Conservation (phyloP, 2,329 filamentous ascomycete genomes). For the Colletotrichum salicis region DNA sequence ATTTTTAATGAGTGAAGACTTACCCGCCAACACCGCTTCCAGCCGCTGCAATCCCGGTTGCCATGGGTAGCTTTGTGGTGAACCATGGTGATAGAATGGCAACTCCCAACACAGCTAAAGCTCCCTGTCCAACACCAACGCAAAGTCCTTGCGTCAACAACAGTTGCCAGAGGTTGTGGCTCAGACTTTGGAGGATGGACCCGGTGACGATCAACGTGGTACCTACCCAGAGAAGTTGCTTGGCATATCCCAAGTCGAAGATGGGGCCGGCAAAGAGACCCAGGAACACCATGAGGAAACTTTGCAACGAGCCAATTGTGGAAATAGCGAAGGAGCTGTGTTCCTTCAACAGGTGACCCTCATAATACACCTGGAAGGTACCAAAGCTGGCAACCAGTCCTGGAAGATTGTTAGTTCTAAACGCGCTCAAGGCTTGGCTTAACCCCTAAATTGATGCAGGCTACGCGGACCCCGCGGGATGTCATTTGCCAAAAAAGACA, state of each 20-base stretch:
- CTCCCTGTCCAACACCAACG: conserved; percentile 56
- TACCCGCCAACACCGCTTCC: conserved; percentile 44
- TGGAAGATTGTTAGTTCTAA: conserved; percentile 43
- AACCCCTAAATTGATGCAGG: not conserved
- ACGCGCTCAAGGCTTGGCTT: conserved; percentile 13
- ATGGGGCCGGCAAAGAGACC: conserved; percentile 57
- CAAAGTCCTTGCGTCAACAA: conserved; percentile 59
- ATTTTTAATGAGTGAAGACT: conserved; percentile 38
- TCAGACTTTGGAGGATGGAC: conserved; percentile 56
- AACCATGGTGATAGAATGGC: conserved; percentile 49
- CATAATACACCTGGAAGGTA: conserved; percentile 65
- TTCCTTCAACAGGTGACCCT: conserved; percentile 41
- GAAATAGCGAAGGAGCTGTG: conserved; percentile 44
- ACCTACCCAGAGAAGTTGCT: conserved; percentile 51
- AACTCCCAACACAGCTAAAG: conserved; percentile 50
- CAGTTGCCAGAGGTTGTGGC: conserved; percentile 58
- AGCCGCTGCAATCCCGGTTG: conserved; percentile 46
- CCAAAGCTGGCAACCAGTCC: conserved; percentile 55
- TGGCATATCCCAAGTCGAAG: conserved; percentile 59
- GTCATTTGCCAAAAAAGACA: not conserved
- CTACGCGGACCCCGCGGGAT: not conserved
- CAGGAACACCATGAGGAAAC: conserved; percentile 55
- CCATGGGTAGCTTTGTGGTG: conserved; percentile 40
- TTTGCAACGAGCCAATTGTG: conserved; percentile 59
- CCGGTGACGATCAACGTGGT: conserved; percentile 56